phyloP scores from a whole-genome alignment of 495 filamentous ascomycete genomes.

The Penicillium macrosclerotiorum region DNA sequence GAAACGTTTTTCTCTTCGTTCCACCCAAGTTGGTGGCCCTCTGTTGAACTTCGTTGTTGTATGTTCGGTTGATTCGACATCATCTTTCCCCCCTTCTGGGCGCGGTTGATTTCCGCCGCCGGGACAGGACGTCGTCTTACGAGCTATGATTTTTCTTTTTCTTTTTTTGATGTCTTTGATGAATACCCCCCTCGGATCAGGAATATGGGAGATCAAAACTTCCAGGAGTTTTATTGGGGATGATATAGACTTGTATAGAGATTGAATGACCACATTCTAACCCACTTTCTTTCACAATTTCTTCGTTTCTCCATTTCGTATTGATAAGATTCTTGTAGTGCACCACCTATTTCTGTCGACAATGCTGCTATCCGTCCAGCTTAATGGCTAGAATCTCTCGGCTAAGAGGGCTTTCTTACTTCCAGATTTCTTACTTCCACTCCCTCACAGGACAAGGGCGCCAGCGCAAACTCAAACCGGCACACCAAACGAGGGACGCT shows the following conservation, averaged over 20 bases:
- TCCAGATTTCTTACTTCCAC: not conserved
- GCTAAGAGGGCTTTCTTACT: too few species aligned
- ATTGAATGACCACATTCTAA: slow-evolving; percentile 12
- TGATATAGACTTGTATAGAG: slow-evolving; percentile 21
- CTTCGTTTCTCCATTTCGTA: not conserved
- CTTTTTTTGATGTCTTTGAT: slow-evolving; percentile 14
- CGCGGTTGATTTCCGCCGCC: slow-evolving; percentile 19
- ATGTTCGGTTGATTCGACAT: slow-evolving; percentile 37
- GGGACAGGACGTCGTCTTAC: slow-evolving; percentile 26
- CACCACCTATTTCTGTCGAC: too few species aligned
- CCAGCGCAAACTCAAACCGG: not conserved
- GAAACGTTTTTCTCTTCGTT: slow-evolving; percentile 9
- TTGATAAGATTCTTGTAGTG: not conserved
- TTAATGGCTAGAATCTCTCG: too few species aligned
- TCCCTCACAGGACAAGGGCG: not conserved
- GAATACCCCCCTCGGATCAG: slow-evolving; percentile 24
- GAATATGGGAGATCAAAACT: slow-evolving; percentile 8
- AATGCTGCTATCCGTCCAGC: too few species aligned
- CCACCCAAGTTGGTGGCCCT: slow-evolving; percentile 17
- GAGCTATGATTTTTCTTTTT: slow-evolving; percentile 27
- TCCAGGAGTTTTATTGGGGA: slow-evolving; percentile 11
- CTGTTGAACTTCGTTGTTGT: slow-evolving; percentile 16
- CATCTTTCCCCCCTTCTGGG: slow-evolving; percentile 6
- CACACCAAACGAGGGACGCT: not conserved
- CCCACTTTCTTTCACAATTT: not conserved